Evolutionary conservation across 2,329 filamentous ascomycete species (phyloP), one percentile per base, ranked within the genome.

Genomic region (Diaporthe citrichinensis): DNA sequence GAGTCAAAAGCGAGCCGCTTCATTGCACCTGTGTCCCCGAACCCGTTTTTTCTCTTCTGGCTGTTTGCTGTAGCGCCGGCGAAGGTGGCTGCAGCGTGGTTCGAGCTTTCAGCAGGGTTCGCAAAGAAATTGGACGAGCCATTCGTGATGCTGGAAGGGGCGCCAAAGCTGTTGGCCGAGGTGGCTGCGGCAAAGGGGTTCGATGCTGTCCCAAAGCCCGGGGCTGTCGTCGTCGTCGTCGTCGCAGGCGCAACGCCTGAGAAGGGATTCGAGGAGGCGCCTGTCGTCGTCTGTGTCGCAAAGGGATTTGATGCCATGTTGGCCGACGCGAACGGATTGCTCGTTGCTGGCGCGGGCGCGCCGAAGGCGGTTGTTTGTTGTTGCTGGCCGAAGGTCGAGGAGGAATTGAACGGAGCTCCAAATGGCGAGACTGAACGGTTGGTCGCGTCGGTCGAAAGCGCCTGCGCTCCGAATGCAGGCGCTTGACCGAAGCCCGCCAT

Each of bases 401-500:
- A 25, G 10, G 72, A 57, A 58, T 62, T 71, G 68, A 74, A 62
- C 55, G 76, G 74, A 72, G 77, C 68, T 74, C 68, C 69, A 75
- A 78, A 77, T 51, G 75, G 73, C 53, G 75, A 78, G 41, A 75
- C 58, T 53, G 76, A 68, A 57, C 62, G 65, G 49, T 61, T 61
- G 51, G 65, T 72, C 72, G 72, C 58, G 75, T 73, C 62, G 74
- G 74, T 72, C 68, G 73, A 76, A 72, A 75, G 75, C 72, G 76
- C 75, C 72, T 76, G 76, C 73, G 76, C 76, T 73, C 75, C 75
- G 69, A 77, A 74, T 67, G 58, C 75, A 77, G 76, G 72, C 55
- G 76, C 53, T 62, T 75, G 73, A 74, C 75, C 76, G 62, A 77
- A 76, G 76, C 71, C 74, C 58, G 76, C 73, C 76, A 77, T 77